Percentiles rank a stretch among this genome's conserved stretches.
Conservation (phyloP, 2,329 filamentous ascomycete genomes). For the Xylariomycetidae sp. region DNA sequence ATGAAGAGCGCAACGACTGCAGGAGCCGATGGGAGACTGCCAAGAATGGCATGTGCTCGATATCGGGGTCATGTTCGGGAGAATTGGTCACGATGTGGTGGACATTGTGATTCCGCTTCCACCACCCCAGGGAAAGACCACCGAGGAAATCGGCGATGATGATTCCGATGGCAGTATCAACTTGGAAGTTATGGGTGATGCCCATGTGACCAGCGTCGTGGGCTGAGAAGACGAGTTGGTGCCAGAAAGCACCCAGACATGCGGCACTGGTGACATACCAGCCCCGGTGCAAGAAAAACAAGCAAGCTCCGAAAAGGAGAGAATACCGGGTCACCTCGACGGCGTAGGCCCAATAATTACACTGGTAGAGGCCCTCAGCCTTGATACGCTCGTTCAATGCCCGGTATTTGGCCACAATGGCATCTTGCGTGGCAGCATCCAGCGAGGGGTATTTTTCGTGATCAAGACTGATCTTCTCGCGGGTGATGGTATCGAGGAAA, state of each 20-base stretch:
- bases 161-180: conserved; percentile 82
- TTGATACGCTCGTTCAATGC: conserved; percentile 64
- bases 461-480: conserved; percentile 69
- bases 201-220: conserved; percentile 97
- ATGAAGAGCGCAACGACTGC: conserved; percentile 66
- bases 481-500: conserved; percentile 67
- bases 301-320: conserved; percentile 55
- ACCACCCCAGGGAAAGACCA: conserved; percentile 89
- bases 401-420: conserved; percentile 78
- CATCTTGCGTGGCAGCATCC: conserved; percentile 65
- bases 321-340: conserved; percentile 69
- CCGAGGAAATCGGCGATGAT: conserved; percentile 85
- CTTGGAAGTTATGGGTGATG: conserved; percentile 84
- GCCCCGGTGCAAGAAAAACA: conserved; percentile 53
- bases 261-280: conserved; percentile 67
- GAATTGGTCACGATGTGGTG: conserved; percentile 96
- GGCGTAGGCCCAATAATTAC: conserved; percentile 75
- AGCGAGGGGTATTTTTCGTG: conserved; percentile 74
- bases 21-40: conserved; percentile 80
- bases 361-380: conserved; percentile 72
- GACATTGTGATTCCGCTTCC: conserved; percentile 94
- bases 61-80: conserved; percentile 93
- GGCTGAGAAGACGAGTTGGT: conserved; percentile 87
- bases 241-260: conserved; percentile 81
- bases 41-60: conserved; percentile 85